A percentile compares a stretch with the other conserved stretches of the same genome.
Conservation (phyloP, 768 basidiomycete genomes). For the Ramaria sp. region DNA sequence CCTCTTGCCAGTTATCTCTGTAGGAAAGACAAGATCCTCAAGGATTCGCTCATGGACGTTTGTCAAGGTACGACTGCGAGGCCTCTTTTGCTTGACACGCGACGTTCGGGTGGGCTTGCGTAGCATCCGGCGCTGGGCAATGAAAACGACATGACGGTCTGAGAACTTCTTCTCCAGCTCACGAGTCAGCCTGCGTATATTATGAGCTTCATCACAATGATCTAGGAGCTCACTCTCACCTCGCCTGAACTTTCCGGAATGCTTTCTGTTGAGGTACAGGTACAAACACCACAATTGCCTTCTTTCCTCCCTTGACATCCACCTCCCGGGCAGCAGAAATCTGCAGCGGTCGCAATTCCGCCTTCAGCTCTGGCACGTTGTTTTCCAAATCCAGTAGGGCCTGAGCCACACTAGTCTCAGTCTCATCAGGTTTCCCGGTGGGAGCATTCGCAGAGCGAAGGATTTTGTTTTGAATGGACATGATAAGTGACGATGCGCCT, state of each 20-base stretch:
- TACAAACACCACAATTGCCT: slow-evolving; percentile 97
- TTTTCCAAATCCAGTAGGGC: slow-evolving; percentile 95
- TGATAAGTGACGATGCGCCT: slow-evolving; percentile 27
- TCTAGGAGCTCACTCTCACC: slow-evolving; percentile 32
- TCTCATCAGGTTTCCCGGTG: slow-evolving; percentile 77
- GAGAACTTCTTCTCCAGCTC: slow-evolving; percentile 99
- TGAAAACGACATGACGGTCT: slow-evolving; percentile 97
- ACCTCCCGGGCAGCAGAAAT: slow-evolving; percentile 99
- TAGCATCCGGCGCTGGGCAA: slow-evolving; percentile 97
- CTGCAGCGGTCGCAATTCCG: slow-evolving; percentile 88
- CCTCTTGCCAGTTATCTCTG: slow-evolving; percentile 98
- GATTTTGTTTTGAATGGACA: slow-evolving; percentile 84
- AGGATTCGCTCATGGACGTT: slow-evolving; percentile 97
- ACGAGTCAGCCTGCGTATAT: slow-evolving; percentile 68
- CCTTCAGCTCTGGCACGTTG: slow-evolving; percentile 97
- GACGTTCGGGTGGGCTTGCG: slow-evolving; percentile 94
- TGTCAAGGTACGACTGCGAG: slow-evolving; percentile 93
- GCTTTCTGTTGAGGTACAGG: slow-evolving; percentile 96
- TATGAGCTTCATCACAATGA: neutral
- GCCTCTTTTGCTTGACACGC: slow-evolving; percentile 90
- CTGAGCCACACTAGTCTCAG: slow-evolving; percentile 85
- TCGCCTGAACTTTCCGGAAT: slow-evolving; percentile 95
- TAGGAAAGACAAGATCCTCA: slow-evolving; percentile 97
- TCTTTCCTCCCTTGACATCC: slow-evolving; percentile 98
- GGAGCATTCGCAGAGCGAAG: slow-evolving; percentile 95